Evolutionary conservation across 768 basidiomycete genomes (phyloP), one percentile per base, ranked within the genome.

Genomic region (Trametes elegans): DNA sequence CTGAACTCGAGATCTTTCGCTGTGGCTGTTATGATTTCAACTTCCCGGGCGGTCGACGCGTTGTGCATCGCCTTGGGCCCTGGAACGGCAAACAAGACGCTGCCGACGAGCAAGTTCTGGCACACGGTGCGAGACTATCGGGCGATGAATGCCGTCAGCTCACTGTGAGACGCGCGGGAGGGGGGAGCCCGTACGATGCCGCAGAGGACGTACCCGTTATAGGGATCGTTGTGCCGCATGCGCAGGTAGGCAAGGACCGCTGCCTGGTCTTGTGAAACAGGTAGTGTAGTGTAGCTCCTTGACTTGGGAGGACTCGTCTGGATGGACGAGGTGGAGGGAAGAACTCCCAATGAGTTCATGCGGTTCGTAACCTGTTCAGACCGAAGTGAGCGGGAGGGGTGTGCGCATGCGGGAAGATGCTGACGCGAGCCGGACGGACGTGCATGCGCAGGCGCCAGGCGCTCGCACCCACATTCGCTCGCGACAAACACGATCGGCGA

Each of bases 31-130:
- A 90, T 79, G 27, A 91, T 82, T 18, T 82, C 81, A 58, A 91
- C 82, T 71, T 91, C 89, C 69, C 89, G 88, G 0, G 89, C 90
- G 0, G 89, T 91, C 13, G 88, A 88, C 16, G 86, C 87, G 63
- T 85, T 90, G 64, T 90, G 87, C 62, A 90, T 76, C 0, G 87
- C 84, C 66, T 89, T 89, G 21, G 82, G 81, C 7, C 85, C 84
- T 8, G 87, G 84, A 40, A 80, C 79, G 4, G 88, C 88, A 64
- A 87, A 88, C 1, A 89, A 89, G 28, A 92, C 84, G 59, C 86
- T 87, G 32, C 89, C 88, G 27, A 88, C 86, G 39, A 87, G 69
- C 8, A 87, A 84, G 58, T 87, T 86, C 64, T 87, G 83, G 41
- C 83, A 84, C 23, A 88, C 84, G 5, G 85, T 90, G 57, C 87